Evolutionary conservation across 306 rosid species (phyloP), one percentile per base, ranked within the genome.

Genomic region (Ochetophila trinervis): DNA sequence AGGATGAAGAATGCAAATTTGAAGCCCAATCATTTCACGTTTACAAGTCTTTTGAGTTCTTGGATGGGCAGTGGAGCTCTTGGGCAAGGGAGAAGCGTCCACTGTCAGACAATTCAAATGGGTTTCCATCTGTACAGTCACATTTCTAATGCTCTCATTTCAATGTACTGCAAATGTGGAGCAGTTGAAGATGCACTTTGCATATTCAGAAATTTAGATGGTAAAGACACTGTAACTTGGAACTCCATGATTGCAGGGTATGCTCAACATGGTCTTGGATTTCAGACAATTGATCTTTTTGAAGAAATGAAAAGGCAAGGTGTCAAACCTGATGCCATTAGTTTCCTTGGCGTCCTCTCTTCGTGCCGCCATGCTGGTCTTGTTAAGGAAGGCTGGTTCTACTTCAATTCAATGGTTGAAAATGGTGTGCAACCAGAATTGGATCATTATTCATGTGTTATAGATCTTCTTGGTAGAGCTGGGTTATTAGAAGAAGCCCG

Each of bases 91-190:
- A 82, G 83, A 79, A 77, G 84, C 70, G 57, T 66, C 21, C 98
- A 92, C 47, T 74, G 88, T 48, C 93, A 85, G 73, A 70, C 86
- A 40, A 74, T 89, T 67, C 81, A 57, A 48, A 57, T 77, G 74
- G 93, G 98, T 22, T 87, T 82, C 47, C n/a, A 77, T 57, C 83
- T 83, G 16, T 64, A 82, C 52, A 54, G 82, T 37, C 89, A 80
- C 62, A 49, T 87, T 51, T 66, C 77, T 0, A 92, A 89, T 74
- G 86, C 96, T 68, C 87, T 92, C 7, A 64, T 92, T 68, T 80
- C 89, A 22, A 84, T 92, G 96, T 92, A 92, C 68, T 85, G 83
- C 63, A 92, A 89, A 76, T 85, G 95, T 56, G 98, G 96, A 20
- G 80, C 72, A 48, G 71, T 89, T 63, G 73, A 67, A 30, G 88